A percentile compares a stretch with the other conserved stretches of the same genome.
phyloP scores from a whole-genome alignment of 208 protist genomes.

The Porcisia deanei region DNA sequence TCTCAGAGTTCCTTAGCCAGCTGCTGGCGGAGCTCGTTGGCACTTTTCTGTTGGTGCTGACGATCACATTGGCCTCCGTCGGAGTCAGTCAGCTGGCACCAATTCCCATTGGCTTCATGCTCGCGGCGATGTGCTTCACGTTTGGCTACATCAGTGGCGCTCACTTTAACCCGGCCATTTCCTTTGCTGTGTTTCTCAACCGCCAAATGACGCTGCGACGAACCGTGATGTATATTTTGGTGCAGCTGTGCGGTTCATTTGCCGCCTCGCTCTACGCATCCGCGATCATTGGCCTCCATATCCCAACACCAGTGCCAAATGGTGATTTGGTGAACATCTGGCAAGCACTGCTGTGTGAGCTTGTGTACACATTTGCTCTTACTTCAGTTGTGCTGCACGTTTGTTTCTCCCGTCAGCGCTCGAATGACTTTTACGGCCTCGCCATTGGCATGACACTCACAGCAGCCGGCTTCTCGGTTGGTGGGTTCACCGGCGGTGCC shows the following conservation, averaged over 20 bases:
- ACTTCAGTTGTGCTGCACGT: conserved; percentile 81
- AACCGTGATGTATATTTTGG: conserved; percentile 64
- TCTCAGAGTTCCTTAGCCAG: conserved; percentile 70
- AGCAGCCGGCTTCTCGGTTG: conserved; percentile 71
- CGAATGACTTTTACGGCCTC: conserved; percentile 87
- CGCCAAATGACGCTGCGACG: conserved; percentile 71
- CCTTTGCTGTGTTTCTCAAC: conserved; percentile 87
- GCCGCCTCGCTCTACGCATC: conserved; percentile 71
- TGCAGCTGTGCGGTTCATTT: conserved; percentile 79
- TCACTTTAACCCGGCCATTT: conserved; percentile 94
- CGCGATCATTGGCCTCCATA: conserved; percentile 76
- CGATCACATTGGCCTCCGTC: conserved; percentile 66
- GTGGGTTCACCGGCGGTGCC: conserved; percentile 61
- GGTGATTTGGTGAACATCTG: conserved; percentile 47
- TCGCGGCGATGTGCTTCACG: conserved; percentile 88
- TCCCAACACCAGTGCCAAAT: conserved; percentile 54
- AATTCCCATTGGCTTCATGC: conserved; percentile 87
- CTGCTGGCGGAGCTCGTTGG: conserved; percentile 83
- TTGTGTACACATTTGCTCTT: conserved; percentile 86
- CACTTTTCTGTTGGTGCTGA: conserved; percentile 86
- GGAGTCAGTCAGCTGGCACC: conserved; percentile 72
- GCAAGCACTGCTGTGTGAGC: conserved; percentile 71
- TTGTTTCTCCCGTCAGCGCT: conserved; percentile 79
- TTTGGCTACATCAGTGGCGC: conserved; percentile 93
- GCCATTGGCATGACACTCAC: conserved; percentile 73